Evolutionary conservation across 352 stramenopile species (phyloP).

Genomic region (Pythium sukuiense): DNA sequence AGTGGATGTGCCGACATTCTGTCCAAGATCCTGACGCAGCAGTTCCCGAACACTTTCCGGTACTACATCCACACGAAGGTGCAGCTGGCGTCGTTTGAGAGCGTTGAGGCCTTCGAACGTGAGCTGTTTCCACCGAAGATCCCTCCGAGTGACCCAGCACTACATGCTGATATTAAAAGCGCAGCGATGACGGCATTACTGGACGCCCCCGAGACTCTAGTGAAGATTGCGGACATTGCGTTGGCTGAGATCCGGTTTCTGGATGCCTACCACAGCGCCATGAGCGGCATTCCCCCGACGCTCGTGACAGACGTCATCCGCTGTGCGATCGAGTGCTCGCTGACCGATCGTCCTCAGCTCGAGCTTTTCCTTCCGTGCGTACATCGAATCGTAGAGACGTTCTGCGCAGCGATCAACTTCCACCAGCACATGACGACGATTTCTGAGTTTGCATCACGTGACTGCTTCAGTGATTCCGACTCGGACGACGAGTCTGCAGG

Average conservation of each 20-base stretch:
- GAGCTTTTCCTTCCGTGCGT: conserved; percentile 51
- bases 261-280: conserved; percentile 51
- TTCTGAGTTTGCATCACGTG: conserved; percentile 62
- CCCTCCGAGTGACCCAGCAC: conserved; percentile 44
- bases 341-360: conserved; percentile 39
- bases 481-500: conserved; percentile 58
- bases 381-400: conserved; percentile 50
- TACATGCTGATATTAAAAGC: conserved; percentile 61
- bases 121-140: conserved; percentile 63
- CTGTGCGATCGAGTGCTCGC: conserved; percentile 51
- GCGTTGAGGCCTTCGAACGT: conserved; percentile 63
- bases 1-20: conserved; percentile 72
- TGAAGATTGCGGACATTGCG: conserved; percentile 52
- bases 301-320: conserved; percentile 64
- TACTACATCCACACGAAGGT: conserved; percentile 72
- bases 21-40: conserved; percentile 56
- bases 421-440: conserved; percentile 77
- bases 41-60: conserved; percentile 78
- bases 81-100: conserved; percentile 73
- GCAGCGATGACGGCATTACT: conserved; percentile 49
- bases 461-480: conserved; percentile 79
- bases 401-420: conserved; percentile 76
- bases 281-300: conserved; percentile 44
- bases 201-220: conserved; percentile 46
- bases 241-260: conserved; percentile 67